Conservation (phyloP, 2,329 filamentous ascomycete species). For the Penicillium verrucosum region DNA sequence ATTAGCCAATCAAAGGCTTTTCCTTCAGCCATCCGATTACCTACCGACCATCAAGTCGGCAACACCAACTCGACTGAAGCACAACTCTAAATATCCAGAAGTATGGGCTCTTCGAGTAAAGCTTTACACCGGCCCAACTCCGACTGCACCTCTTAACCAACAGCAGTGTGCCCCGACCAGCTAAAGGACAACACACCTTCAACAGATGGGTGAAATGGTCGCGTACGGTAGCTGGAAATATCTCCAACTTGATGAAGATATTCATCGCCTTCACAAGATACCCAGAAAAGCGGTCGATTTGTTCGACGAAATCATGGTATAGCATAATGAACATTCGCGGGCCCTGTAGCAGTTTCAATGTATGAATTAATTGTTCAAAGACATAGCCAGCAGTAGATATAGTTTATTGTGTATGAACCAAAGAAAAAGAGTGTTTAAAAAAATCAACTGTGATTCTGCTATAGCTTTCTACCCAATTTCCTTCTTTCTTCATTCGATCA, state of each 20-base stretch:
- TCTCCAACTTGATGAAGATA: not conserved
- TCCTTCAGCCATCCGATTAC: not conserved
- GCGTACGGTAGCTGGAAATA: not conserved
- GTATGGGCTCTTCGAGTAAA: not conserved
- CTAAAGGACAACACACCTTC: not conserved
- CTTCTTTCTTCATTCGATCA: not conserved
- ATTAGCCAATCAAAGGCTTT: not conserved
- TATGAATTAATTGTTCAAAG: too few relatives aligned
- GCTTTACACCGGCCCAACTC: not conserved
- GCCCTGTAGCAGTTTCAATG: too few relatives aligned
- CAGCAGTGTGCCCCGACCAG: not conserved
- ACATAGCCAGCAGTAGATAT: too few relatives aligned
- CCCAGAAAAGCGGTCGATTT: not conserved
- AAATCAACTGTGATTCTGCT: not conserved
- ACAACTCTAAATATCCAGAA: not conserved
- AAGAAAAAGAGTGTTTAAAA: not conserved
- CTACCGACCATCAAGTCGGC: too few relatives aligned
- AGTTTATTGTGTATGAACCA: not conserved
- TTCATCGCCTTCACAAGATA: not conserved
- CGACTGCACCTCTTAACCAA: not conserved
- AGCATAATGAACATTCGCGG: too few relatives aligned
- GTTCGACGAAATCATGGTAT: not conserved
- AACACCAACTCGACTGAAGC: not conserved
- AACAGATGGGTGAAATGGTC: not conserved
- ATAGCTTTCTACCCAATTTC: not conserved